Base-by-base conservation (phyloP, 2,329 filamentous ascomycete genomes). In the Phialophora macrospora region DNA sequence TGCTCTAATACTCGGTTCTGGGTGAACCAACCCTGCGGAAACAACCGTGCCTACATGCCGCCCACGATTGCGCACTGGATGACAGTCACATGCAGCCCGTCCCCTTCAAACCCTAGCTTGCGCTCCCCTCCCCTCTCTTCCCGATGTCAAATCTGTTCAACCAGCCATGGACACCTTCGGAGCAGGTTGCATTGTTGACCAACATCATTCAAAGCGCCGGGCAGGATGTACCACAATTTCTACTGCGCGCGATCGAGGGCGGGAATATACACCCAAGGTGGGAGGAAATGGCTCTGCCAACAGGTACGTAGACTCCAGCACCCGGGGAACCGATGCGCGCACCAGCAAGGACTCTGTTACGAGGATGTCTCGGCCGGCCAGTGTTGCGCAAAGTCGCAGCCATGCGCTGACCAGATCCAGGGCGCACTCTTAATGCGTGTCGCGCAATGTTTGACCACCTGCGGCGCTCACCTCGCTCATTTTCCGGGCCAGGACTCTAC, bases 181-280 rank as follows among this genome's bases (percentile, higher is more conserved):
- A 71, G 67, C 68, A 72, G 65, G 66, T 72, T 63, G 60, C 64
- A 38, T 62, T 72, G 51, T 70, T 72, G 62, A 67, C 69, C 65
- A 71, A 68, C 54, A 67, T 72, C 34, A 65, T 72, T 46, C 69
- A 72, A 55, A 62, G 65, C 30, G 57, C 65, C 22, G 66, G 64
- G 34, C 62, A 61, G 30, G 71, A 72, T 61, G 62, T 71, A n/a
- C 69, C 68, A 24, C 38, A 56, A 32, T 70, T 63, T 59, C 63
- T 72, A 14, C 57, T 71, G 28, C 70, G 68, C 48, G 62, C 54
- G 28, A 69, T 69, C 38, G 46, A 68, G 22, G 56, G 68, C 24
- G 54, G 63, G 52, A 60, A 65, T 64, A 64, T 67, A 51, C 60
- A 66, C 44, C 69, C 69, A 22, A 66, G 57, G 62, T 73, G 71